Evolutionary conservation across 2,329 filamentous ascomycete species (phyloP).

Genomic region (Penicillium vulpinum): DNA sequence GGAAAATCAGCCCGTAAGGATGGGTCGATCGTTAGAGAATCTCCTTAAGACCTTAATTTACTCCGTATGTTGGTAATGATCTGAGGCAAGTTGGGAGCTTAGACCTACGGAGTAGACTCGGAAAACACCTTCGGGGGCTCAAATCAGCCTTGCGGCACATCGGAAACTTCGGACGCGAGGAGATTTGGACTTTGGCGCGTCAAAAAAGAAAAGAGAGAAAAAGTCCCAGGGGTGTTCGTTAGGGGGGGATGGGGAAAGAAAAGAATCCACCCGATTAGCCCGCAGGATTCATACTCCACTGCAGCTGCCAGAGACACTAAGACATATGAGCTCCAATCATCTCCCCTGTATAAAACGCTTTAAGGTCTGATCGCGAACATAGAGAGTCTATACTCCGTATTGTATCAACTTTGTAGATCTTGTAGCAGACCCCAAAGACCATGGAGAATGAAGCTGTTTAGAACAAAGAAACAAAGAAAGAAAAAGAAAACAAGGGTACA

Average conservation of each 20-base stretch:
- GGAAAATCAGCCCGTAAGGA: conserved; percentile 13
- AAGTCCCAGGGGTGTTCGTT: conserved; percentile 35
- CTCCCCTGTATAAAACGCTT: neutral
- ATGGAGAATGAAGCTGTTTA: neutral
- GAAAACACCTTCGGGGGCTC: neutral
- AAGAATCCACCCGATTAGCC: conserved; percentile 34
- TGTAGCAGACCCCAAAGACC: neutral
- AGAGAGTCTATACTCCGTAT: neutral
- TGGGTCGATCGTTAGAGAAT: conserved; percentile 15
- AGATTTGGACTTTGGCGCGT: conserved; percentile 8
- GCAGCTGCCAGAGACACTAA: conserved; percentile 25
- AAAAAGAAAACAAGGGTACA: neutral
- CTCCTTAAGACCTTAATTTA: conserved; percentile 6
- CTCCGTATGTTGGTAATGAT: conserved; percentile 23
- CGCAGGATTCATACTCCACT: conserved; percentile 30
- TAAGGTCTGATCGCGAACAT: neutral
- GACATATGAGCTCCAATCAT: neutral
- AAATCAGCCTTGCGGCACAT: conserved; percentile 26
- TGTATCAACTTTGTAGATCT: no score
- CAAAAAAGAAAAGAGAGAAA: conserved; percentile 4
- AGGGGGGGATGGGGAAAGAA: conserved; percentile 33
- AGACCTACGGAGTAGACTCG: conserved; percentile 6
- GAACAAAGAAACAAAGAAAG: conserved; percentile 3
- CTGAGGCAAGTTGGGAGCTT: conserved; percentile 11
- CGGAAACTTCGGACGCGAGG: conserved; percentile 23